These are phyloP conservation scores for Brasenia schreberi DNA, from an alignment of 164 flowering plant species.

Conservation along the genomic window DNA sequence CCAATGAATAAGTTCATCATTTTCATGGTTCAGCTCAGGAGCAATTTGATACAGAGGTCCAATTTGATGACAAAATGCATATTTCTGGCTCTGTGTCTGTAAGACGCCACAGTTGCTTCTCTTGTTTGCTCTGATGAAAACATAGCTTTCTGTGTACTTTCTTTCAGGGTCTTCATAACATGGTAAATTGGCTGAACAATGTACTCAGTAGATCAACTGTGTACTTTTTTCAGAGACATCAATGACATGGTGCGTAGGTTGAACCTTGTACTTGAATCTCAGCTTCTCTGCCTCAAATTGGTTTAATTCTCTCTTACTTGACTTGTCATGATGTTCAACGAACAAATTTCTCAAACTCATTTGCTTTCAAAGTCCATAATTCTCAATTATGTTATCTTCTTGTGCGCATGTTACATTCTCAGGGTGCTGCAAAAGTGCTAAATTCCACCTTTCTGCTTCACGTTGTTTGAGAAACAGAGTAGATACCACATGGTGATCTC, in stretches of 20 bases:
- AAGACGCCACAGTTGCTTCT: slow-evolving; percentile 75
- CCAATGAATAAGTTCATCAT: slow-evolving; percentile 51
- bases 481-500: slow-evolving; percentile 69
- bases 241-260: too few species aligned
- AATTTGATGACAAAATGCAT: slow-evolving; percentile 66
- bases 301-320: slow-evolving; percentile 22
- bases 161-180: slow-evolving; percentile 42
- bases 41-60: slow-evolving; percentile 88
- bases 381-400: slow-evolving; percentile 83
- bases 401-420: slow-evolving; percentile 99
- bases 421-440: slow-evolving; percentile 98
- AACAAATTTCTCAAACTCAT: slow-evolving; percentile 62
- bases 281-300: slow-evolving; percentile 19
- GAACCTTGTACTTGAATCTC: slow-evolving; percentile 55
- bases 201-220: too few species aligned
- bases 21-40: slow-evolving; percentile 72
- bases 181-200: slow-evolving; percentile 60
- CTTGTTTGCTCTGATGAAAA: slow-evolving; percentile 79
- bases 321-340: slow-evolving; percentile 34
- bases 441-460: slow-evolving; percentile 91
- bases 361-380: slow-evolving; percentile 95
- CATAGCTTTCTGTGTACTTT: slow-evolving; percentile 56
- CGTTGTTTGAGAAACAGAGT: slow-evolving; percentile 56
- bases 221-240: too few species aligned
- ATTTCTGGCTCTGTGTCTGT: slow-evolving; percentile 59